Evolutionary conservation across 495 filamentous ascomycete genomes (phyloP).

Genomic region (Penicillium silybi): DNA sequence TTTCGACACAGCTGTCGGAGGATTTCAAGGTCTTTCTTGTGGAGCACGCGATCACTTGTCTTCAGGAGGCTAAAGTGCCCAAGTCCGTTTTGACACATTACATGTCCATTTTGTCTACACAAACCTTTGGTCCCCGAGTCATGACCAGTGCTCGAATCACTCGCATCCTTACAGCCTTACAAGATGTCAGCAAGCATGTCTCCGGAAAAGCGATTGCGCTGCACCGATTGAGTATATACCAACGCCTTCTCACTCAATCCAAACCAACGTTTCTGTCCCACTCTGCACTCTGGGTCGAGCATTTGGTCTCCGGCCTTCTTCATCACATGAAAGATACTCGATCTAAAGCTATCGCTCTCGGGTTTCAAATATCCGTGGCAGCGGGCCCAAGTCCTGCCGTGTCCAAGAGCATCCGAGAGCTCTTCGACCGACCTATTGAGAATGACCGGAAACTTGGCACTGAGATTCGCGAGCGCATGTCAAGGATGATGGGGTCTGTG

Average conservation of each 20-base stretch:
- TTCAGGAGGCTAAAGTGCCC: slow-evolving; percentile 59
- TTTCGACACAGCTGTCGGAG: slow-evolving; percentile 61
- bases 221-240: slow-evolving; percentile 71
- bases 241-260: slow-evolving; percentile 65
- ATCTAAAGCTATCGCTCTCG: slow-evolving; percentile 66
- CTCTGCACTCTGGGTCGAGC: slow-evolving; percentile 62
- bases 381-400: slow-evolving; percentile 63
- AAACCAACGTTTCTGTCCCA: slow-evolving; percentile 60
- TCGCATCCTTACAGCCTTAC: slow-evolving; percentile 62
- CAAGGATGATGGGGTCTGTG: slow-evolving; percentile 62
- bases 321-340: slow-evolving; percentile 73
- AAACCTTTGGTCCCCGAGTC: slow-evolving; percentile 68
- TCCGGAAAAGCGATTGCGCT: slow-evolving; percentile 73
- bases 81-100: slow-evolving; percentile 76
- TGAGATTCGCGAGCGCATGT: slow-evolving; percentile 62
- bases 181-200: slow-evolving; percentile 66
- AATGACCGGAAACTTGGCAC: slow-evolving; percentile 59
- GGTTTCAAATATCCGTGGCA: slow-evolving; percentile 58
- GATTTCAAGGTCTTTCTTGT: slow-evolving; percentile 77
- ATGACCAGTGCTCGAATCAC: slow-evolving; percentile 67
- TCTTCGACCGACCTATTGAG: slow-evolving; percentile 56
- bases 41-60: slow-evolving; percentile 67
- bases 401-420: slow-evolving; percentile 58
- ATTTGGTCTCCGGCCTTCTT: slow-evolving; percentile 77
- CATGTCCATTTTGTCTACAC: slow-evolving; percentile 70